Base-by-base conservation (phyloP, 352 stramenopile species). In the Nothophytophthora sp. region DNA sequence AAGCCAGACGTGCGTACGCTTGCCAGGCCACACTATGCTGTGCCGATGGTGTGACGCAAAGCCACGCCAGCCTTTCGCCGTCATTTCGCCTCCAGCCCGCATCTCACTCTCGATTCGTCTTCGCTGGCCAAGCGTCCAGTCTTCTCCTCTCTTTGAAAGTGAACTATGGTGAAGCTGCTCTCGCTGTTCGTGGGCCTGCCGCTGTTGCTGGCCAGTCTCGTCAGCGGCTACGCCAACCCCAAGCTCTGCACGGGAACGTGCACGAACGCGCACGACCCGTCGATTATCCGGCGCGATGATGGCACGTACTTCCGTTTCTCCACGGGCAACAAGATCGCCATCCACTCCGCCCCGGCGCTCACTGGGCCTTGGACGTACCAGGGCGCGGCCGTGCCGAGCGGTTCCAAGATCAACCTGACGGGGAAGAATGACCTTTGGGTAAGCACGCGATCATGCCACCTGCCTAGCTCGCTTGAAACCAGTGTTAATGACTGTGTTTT, bases 231-330 rank as follows among this genome's bases (percentile, higher is more conserved):
- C 29, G 33, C 56, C 30, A 60, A 48, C 37, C 56, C 56, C 0
- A 49, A 66, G 35, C 16, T 44, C 13, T 60, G 56, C 28, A 51
- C 48, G 4, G 56, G 56, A 1, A 55, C 27, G 22, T 65, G 54
- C 55, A 58, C 49, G 19, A 76, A 80, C 22, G 62, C 66, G 0
- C 69, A 80, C 44, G 69, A 80, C 50, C 65, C 69, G 4, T 60
- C 64, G 23, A 73, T 80, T 33, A 76, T 76, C 37, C 62, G 58
- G 15, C 61, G 62, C 35, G 45, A 61, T 19, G 62, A 80, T 24
- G 69, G 69, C 51, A 79, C 62, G 16, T 79, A 79, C 65, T 79
- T 75, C 43, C 64, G 64, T 20, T 76, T 79, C 62, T 73, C 61
- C 23, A 79, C 69, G 0, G 65, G 65, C 44, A 63, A 57, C 43